Conservation (phyloP, 768 basidiomycete species). For the Cantharellus anzutake region DNA sequence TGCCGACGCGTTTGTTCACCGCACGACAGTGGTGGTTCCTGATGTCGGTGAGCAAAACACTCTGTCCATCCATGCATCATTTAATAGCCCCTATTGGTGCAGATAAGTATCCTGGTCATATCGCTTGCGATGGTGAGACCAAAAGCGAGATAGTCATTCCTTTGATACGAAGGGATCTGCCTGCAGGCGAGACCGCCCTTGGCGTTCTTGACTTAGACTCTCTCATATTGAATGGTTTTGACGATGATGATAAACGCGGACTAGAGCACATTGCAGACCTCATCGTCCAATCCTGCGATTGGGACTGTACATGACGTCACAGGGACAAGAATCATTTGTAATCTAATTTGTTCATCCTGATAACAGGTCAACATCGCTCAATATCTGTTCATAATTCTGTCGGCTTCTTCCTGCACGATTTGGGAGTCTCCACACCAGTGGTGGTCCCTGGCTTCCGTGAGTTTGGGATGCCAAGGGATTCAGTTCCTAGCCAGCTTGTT, state of each 20-base stretch:
- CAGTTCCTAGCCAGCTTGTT: no score
- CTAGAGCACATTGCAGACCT: constrained; percentile 52
- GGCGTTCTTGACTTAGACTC: constrained; percentile 73
- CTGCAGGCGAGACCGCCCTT: constrained; percentile 9
- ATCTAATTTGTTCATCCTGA: no score
- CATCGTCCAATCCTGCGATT: constrained; percentile 22
- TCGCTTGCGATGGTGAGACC: constrained; percentile 83
- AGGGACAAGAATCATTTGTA: no score
- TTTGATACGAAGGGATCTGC: constrained; percentile 24
- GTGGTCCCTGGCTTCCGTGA: no score
- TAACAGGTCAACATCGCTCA: no score
- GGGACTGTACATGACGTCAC: background rate
- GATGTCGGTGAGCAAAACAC: constrained; percentile 28
- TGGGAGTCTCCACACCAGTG: no score
- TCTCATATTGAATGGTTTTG: constrained; percentile 47
- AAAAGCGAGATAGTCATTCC: constrained; percentile 84
- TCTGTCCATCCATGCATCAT: background rate
- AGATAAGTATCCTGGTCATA: constrained; percentile 72
- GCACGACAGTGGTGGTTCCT: constrained; percentile 41
- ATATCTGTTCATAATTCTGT: no score
- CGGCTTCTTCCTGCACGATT: no score
- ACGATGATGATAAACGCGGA: constrained; percentile 57
- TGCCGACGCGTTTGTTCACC: constrained; percentile 49
- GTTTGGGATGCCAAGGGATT: no score
- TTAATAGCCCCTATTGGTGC: background rate